These are phyloP conservation scores for Wickerhamiella infanticola DNA, from an alignment of 1,139 yeast species.

Conservation along the genomic window DNA sequence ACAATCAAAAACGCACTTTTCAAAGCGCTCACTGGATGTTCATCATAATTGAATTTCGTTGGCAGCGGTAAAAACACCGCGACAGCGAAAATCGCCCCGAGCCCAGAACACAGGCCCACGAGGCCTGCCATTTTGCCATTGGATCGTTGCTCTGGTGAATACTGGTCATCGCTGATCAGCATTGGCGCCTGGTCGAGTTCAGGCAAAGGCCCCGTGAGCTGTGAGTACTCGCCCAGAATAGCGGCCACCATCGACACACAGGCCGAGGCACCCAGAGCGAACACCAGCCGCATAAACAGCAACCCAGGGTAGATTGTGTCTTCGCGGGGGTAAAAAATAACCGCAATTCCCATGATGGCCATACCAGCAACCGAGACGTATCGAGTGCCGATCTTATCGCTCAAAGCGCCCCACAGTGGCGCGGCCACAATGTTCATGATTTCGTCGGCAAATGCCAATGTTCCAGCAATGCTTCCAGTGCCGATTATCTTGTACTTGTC, in stretches of 20 bases:
- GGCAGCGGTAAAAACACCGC: slow-evolving; percentile 61
- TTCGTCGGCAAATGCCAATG: slow-evolving; percentile 51
- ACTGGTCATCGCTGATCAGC: slow-evolving; percentile 18
- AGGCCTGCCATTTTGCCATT: slow-evolving; percentile 32
- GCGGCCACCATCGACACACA: slow-evolving; percentile 33
- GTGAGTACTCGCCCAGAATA: slow-evolving; percentile 32
- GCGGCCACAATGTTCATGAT: slow-evolving; percentile 37
- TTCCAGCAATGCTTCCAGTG: slow-evolving; percentile 44
- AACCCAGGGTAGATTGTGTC: slow-evolving; percentile 34
- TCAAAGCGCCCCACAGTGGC: slow-evolving; percentile 48
- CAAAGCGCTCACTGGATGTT: slow-evolving; percentile 31
- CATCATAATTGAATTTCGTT: slow-evolving; percentile 33
- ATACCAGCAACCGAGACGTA: slow-evolving; percentile 37
- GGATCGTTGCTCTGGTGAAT: slow-evolving; percentile 16
- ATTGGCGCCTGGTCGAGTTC: slow-evolving; percentile 1
- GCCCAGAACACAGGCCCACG: slow-evolving; percentile 47
- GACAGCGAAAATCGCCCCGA: slow-evolving; percentile 51
- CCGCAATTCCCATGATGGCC: slow-evolving; percentile 31
- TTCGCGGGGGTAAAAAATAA: slow-evolving; percentile 37
- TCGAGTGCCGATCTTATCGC: slow-evolving; percentile 49
- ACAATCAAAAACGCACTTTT: slow-evolving; percentile 36
- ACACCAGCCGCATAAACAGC: slow-evolving; percentile 36
- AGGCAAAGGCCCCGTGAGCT: neutral
- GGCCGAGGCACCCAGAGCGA: slow-evolving; percentile 47
- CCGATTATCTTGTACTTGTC: slow-evolving; percentile 15